phyloP scores from a whole-genome alignment of 805 yeast species.

The Candida fluviatilis region DNA sequence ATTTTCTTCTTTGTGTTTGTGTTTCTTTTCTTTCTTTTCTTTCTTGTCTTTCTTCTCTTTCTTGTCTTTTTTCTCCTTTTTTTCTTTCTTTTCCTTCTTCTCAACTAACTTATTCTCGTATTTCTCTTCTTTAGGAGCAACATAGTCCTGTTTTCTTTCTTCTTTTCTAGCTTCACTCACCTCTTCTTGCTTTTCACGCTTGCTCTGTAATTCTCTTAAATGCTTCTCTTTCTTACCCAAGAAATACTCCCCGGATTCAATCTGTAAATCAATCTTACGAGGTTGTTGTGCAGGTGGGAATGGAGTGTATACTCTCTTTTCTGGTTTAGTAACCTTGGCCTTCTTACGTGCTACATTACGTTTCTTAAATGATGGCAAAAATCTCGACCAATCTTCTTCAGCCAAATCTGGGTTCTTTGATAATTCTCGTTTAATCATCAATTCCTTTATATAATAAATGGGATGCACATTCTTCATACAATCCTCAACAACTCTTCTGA shows the following conservation, averaged over 20 bases:
- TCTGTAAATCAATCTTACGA: constrained; percentile 93
- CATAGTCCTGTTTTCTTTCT: constrained; percentile 73
- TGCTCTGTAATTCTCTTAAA: constrained; percentile 64
- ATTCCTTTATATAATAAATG: constrained; percentile 94
- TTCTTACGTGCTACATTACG: constrained; percentile 92
- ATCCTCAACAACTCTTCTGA: constrained; percentile 92
- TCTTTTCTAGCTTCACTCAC: constrained; percentile 58
- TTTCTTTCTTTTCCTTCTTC: constrained; percentile 22
- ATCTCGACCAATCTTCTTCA: constrained; percentile 94
- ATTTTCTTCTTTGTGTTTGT: constrained; percentile 9
- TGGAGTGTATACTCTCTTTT: constrained; percentile 87
- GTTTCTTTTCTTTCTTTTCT: constrained; percentile 19
- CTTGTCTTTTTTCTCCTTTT: constrained; percentile 23
- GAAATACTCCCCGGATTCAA: constrained; percentile 98
- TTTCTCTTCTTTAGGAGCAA: constrained; percentile 77
- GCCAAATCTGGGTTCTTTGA: constrained; percentile 95
- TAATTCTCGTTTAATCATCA: constrained; percentile 94
- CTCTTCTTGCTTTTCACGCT: constrained; percentile 73
- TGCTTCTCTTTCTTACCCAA: constrained; percentile 82
- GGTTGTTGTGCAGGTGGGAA: constrained; percentile 98
- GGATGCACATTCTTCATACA: constrained; percentile 97
- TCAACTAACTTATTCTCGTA: constrained; percentile 40
- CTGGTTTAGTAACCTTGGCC: constrained; percentile 62
- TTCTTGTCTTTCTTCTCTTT: constrained; percentile 25
- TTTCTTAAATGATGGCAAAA: constrained; percentile 94